Evolutionary conservation across 495 filamentous ascomycete genomes (phyloP), one percentile per base, ranked within the genome.

Genomic region (Aspergillus cavernicola): DNA sequence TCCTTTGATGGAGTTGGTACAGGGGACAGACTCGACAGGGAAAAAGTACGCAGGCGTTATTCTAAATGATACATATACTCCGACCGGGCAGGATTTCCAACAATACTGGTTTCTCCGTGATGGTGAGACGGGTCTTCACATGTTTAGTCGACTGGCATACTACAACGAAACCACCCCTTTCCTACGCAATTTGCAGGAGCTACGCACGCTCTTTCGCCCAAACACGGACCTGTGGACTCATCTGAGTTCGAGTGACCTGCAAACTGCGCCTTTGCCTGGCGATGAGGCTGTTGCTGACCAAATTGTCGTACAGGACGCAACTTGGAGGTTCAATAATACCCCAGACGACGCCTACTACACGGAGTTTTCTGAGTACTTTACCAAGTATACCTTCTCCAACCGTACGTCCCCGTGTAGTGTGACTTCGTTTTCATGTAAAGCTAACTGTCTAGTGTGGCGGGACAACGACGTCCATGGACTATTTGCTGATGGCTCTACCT

Each of bases 91-190:
- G 55, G 63, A 67, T 11, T 69, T 83, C 47, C 72, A 82, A 46
- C 80, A 83, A 36, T 80, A 79, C 59, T 83, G 74, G 79, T 81
- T 81, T 44, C 62, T 82, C 7, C 61, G 79, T 15, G 77, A 80
- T 24, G 75, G 74, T 15, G 79, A 83, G 52, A 81, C 79, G 0
- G 79, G 80, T 1, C 50, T 82, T 28, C 77, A 82, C 48, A 74
- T 75, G 28, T 83, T 81, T 65, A 78, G 70, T 26, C 73, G 79
- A 16, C 44, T 81, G 12, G 63, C 76, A 0, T 84, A 84, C 50
- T 66, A 75, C 58, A 82, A 84, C 61, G 58, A 70, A 43, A 69
- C 70, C 0, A 77, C 70, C 4, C 80, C 80, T 6, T 78, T 75
- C 51, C 67, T 80, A 24, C 70, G 77, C 31, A 78, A 79, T 29